Evolutionary conservation across 257 asterid genomes (phyloP), one percentile per base, ranked within the genome.

Genomic region (Fraxinus excelsior): DNA sequence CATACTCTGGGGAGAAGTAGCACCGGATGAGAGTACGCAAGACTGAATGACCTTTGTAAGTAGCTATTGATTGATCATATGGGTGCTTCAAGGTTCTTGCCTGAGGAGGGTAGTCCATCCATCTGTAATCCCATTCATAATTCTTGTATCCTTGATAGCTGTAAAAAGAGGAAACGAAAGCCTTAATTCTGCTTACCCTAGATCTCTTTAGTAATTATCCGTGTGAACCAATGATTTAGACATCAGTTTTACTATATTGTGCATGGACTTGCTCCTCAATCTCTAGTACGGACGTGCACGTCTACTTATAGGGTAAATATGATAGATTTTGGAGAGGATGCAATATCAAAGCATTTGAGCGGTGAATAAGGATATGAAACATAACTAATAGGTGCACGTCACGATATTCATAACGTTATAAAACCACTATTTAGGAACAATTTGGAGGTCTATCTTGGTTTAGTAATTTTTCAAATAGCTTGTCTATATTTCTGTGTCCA

Each of bases 61-160:
- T 89, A 70, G 93, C 81, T 66, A 94, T 82, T 4, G 98, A 94
- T 53, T 86, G 96, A 83, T 94, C 98, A 23, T 76, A 71, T 2
- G 97, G 97, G 79, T 92, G 98, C 88, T 86, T 89, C 76, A 87
- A 77, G 46, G 82, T 80, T 85, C 91, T 85, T 56, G 96, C 94
- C 80, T 87, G 90, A 28, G 74, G 58, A 23, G 98, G 98, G 77
- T 90, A 92, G 67, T 94, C 98, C 97, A 94, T 94, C 97, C 93
- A 90, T 89, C 97, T 87, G 75, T 94, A 94, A 81, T 94, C 98
- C 97, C 97, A 94, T 46, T 92, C 97, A 64, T 81, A 89, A 75
- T 90, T 89, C 83, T 91, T 88, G 75, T 32, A 80, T 44, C 86
- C 85, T 58, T 29, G 77, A 74, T 81, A 70, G 78, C 98, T 94